Evolutionary conservation across 345 rosid species (phyloP).

Genomic region (Syzygium jambos): DNA sequence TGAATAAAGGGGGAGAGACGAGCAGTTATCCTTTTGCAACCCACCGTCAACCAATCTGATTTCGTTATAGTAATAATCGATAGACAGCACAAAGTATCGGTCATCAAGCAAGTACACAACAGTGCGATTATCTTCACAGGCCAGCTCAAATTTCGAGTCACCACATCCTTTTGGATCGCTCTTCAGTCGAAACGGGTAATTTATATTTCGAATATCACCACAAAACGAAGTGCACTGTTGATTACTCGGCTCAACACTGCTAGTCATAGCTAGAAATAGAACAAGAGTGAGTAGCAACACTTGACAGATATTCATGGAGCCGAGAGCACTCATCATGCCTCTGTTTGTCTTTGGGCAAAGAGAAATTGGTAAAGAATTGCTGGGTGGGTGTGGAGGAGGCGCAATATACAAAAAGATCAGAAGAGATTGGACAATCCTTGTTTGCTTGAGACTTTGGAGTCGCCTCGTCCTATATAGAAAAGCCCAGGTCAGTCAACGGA

Average conservation of each 20-base stretch:
- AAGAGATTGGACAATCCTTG: background rate
- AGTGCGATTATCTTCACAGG: too few species aligned
- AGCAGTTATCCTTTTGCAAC: too few species aligned
- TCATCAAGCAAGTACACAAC: too few species aligned
- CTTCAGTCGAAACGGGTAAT: too few species aligned
- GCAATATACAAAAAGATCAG: background rate
- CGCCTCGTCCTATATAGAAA: background rate
- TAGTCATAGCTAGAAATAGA: background rate
- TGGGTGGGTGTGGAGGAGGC: background rate
- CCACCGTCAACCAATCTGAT: too few species aligned
- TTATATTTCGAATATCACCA: background rate
- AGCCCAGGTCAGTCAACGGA: background rate
- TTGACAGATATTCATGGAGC: background rate
- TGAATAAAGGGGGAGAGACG: too few species aligned
- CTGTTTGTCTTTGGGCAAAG: background rate
- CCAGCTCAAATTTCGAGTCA: too few species aligned
- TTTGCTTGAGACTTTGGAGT: background rate
- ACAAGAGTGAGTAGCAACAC: background rate
- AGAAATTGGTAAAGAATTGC: background rate
- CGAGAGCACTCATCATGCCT: background rate
- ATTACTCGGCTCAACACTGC: background rate
- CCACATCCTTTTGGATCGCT: background rate
- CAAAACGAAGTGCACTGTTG: too few species aligned
- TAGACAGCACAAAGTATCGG: too few species aligned
- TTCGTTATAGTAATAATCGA: too few species aligned